Evolutionary conservation across 441 rosid genomes (phyloP).

Genomic region (Erysimum cheiri): DNA sequence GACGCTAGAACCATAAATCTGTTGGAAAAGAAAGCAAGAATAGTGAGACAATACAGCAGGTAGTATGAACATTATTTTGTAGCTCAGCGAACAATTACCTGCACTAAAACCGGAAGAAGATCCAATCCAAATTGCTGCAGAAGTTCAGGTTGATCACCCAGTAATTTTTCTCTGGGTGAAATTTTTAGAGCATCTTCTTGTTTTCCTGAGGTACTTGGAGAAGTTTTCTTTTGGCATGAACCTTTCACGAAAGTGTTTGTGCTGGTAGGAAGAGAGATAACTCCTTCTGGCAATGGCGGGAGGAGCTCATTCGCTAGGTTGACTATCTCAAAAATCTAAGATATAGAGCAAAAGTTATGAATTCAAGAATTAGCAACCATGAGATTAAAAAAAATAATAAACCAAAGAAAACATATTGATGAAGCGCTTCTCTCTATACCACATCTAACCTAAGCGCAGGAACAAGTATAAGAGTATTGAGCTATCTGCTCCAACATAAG

Average conservation of each 20-base stretch:
- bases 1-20: slow-evolving; percentile 99
- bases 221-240: slow-evolving; percentile 67
- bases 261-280: slow-evolving; percentile 85
- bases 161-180: slow-evolving; percentile 85
- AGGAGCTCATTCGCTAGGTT: slow-evolving; percentile 99
- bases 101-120: slow-evolving; percentile 96
- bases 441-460: slow-evolving; percentile 12
- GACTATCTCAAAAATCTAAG: slow-evolving; percentile 98
- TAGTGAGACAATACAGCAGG: slow-evolving; percentile 28
- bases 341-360: slow-evolving; percentile 25
- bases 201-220: slow-evolving; percentile 73
- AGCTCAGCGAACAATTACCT: slow-evolving; percentile 52
- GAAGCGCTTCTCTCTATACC: slow-evolving; percentile 7
- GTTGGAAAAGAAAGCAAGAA: slow-evolving; percentile 45
- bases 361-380: slow-evolving; percentile 16
- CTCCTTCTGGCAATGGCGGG: slow-evolving; percentile 95
- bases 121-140: slow-evolving; percentile 96
- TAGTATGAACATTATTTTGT: slow-evolving; percentile 1
- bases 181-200: slow-evolving; percentile 67
- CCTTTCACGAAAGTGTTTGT: slow-evolving; percentile 78
- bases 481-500: slow-evolving; percentile 4
- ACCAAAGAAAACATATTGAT: slow-evolving; percentile 9
- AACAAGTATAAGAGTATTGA: slow-evolving; percentile 7
- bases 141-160: slow-evolving; percentile 94
- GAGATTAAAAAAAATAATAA: slow-evolving; percentile 20